Evolutionary conservation across 2,329 filamentous ascomycete genomes (phyloP), one percentile per base, ranked within the genome.

Genomic region (Colletotrichum sp.): DNA sequence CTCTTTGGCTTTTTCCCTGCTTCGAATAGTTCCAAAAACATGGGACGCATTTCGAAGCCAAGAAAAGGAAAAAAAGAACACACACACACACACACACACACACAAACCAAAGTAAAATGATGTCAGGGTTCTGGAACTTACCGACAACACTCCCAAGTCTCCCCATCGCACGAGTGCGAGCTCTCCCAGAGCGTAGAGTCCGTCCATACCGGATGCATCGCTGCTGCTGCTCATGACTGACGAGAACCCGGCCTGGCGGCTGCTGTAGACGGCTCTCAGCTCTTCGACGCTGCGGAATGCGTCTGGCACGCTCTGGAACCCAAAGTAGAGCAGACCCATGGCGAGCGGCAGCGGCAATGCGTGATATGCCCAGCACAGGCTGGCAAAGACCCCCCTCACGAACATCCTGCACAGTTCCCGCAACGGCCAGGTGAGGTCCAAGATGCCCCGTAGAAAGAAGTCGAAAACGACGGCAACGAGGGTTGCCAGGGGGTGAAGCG

Each of bases 151-250:
- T 21, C 69, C 69, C 38, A 68, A 55, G 33, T 74, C 70, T 38
- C 70, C 72, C 72, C 72, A 73, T 61, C 72, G 43, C 58, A 74
- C 72, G 47, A 72, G n/a, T 13, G 21, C 65, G 47, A 74, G 18
- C 72, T 74, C 72, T 16, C 69, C 69, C 13, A 74, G 36, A 29
- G 69, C 72, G 36, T 73, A 74, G 29, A 73, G 69, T 13, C 72
- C 65, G 13, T 74, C 70, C 15, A 74, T 43, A 36, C 70, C 64
- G 55, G 62, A 71, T 29, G 62, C 67, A 47, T 59, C 33, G 4
- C 58, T 51, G 54, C 33, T 16, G 36, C 31, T 4, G 43, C 27
- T 11, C 29, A 61, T 36, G 57, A 24, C 18, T 4, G 43, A 33
- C 31, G 54, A 47, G 36, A 57, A 12, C 55, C 51, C 61, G 38